Evolutionary conservation across 164 flowering plant genomes (phyloP), one percentile per base, ranked within the genome.

Genomic region (Magnolia sinica): DNA sequence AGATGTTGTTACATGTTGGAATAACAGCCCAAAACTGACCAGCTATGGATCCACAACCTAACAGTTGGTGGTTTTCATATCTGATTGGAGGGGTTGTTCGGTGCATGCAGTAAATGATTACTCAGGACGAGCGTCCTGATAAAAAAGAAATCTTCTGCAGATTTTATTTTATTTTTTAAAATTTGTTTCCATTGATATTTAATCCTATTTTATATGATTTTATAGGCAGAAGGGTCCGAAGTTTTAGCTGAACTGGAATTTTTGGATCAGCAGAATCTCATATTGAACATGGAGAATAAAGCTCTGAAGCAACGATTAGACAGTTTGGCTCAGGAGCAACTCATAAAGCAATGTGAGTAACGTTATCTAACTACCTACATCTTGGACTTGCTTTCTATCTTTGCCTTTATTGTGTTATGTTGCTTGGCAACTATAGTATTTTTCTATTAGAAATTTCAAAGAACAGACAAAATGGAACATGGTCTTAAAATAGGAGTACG

Each of bases 291-390:
- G 96, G 97, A 96, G 84, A 96, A 96, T 80, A 89, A 89, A 87
- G 92, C 97, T 68, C 87, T 96, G 82, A 96, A 89, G 84, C 97
- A 94, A 76, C 91, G 99, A 16, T 78, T 94, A 68, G 98, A 94
- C 61, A 92, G 84, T 83, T 70, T 94, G 76, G 83, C 96, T 10
- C 96, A 96, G 82, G 97, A 94, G 87, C 92, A 91, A 78, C 87
- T 90, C 61, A 90, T 94, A 50, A 96, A 96, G 82, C 83, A 88
- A 71, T 75, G 99, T 96, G 84, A 89, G 95, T 85, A 68, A 22
- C 31, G 8, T 52, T 55, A 2, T 50, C 37, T 7, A 59, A 13
- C 27, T 22, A 6, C 8, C 16, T 7, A 7, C 58, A 64, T 27
- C 5, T 16, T 19, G 16, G 6, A 8, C 19, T 61, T 16, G 67